These are phyloP conservation scores for Gryganskiella cystojenkinii DNA, from an alignment of 192 early-diverging fungal genomes.

Conservation along the genomic window DNA sequence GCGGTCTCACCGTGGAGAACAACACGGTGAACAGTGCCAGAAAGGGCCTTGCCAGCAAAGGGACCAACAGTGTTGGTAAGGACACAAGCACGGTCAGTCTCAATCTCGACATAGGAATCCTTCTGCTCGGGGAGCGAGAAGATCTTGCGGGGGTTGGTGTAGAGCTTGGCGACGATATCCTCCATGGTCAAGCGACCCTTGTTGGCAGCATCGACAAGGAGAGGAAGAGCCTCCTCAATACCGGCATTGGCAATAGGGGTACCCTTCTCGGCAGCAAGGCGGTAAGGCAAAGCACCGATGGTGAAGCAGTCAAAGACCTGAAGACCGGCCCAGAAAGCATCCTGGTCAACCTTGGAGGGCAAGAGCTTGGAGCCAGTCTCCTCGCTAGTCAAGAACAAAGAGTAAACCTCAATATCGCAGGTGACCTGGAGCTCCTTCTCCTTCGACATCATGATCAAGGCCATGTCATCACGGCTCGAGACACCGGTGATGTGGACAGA, in stretches of 20 bases:
- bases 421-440: slow-evolving; percentile 87
- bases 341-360: slow-evolving; percentile 68
- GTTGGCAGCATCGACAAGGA: slow-evolving; percentile 85
- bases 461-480: slow-evolving; percentile 80
- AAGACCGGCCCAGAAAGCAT: slow-evolving; percentile 85
- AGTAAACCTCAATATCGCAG: slow-evolving; percentile 92
- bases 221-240: slow-evolving; percentile 76
- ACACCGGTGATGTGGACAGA: slow-evolving; percentile 93
- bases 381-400: slow-evolving; percentile 79
- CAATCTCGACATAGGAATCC: slow-evolving; percentile 95
- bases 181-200: slow-evolving; percentile 81
- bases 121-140: slow-evolving; percentile 92
- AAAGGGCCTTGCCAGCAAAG: slow-evolving; percentile 67
- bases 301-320: slow-evolving; percentile 92
- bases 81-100: slow-evolving; percentile 77
- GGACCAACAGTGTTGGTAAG: slow-evolving; percentile 62
- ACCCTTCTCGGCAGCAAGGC: slow-evolving; percentile 65
- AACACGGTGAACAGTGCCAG: slow-evolving; percentile 88
- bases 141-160: slow-evolving; percentile 90
- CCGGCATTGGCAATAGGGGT: slow-evolving; percentile 59
- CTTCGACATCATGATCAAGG: slow-evolving; percentile 86
- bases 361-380: slow-evolving; percentile 57
- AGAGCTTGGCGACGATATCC: slow-evolving; percentile 80
- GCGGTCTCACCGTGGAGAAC: slow-evolving; percentile 88
- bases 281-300: slow-evolving; percentile 76